Conservation (phyloP, 2,329 filamentous ascomycete species). For the Cladorrhinum sp. region DNA sequence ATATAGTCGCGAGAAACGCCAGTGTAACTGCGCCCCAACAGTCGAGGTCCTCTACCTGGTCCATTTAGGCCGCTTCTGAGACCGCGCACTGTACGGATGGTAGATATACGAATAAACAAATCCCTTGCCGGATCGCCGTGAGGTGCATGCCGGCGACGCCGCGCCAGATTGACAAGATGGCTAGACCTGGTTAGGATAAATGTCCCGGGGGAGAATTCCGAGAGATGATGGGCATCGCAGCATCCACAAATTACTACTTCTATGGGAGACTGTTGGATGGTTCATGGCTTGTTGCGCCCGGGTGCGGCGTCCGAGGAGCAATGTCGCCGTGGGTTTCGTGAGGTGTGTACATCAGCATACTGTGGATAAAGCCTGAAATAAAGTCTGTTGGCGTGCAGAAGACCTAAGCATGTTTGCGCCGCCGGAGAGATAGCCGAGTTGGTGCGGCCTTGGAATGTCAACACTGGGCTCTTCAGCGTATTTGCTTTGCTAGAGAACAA, state of each 20-base stretch:
- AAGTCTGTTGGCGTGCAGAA: neutral
- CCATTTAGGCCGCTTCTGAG: neutral
- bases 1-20: conserved; percentile 9
- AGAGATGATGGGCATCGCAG: too few relatives aligned
- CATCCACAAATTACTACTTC: neutral
- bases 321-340: too few relatives aligned
- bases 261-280: neutral
- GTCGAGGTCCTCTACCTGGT: neutral
- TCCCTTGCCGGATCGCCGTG: neutral
- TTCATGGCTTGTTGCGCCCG: neutral
- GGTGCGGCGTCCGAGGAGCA: neutral
- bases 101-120: neutral
- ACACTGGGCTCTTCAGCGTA: too few relatives aligned
- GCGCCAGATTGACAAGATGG: neutral
- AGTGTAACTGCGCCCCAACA: conserved; percentile 7
- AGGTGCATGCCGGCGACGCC: neutral
- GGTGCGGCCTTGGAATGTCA: neutral
- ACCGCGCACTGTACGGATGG: neutral
- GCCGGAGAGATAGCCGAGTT: neutral
- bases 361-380: neutral
- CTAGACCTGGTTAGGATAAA: neutral
- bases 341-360: too few relatives aligned
- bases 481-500: neutral
- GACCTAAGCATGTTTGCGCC: neutral
- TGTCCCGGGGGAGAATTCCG: neutral